Evolutionary conservation across 768 basidiomycete genomes (phyloP), one percentile per base, ranked within the genome.

Genomic region (Amanita rubescens): DNA sequence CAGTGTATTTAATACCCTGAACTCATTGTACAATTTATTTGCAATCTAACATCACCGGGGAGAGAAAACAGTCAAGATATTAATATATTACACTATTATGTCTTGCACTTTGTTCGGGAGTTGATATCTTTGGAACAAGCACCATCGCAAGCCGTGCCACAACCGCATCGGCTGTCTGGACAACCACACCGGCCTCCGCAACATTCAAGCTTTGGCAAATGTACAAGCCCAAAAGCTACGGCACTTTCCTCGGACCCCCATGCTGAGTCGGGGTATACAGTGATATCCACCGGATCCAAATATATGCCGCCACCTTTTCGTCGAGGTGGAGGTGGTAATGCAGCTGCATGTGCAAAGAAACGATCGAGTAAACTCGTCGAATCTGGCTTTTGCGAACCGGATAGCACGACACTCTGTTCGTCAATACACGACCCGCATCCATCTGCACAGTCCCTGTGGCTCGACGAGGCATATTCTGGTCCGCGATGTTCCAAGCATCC

Each of bases 401-500:
- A 48, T 17, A 53, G 39, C 25, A 55, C 32, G 52, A 22, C 77
- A 25, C 66, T 58, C 22, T 60, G 64, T 55, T 73, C 68, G 63
- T 89, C 87, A 25, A 88, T 67, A 59, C 87, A 90, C 20, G 77
- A 75, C 5, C 74, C 71, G 61, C 87, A 89, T 17, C 77, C 77
- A 32, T 77, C 73, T n/a, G 67, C 70, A 60, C 77, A 79, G 57
- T 72, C 68, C 22, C 60, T 67, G 50, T 76, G 77, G 43, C 79
- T 74, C 15, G 71, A 60, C 42, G 72, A 72, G 17, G 69, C 75
- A 55, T 80, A 64, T 15, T 73, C 72, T 15, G 66, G 53, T 1
- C 81, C 79, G n/a, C 85, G 82, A 61, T 90, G 87, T 59, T 85
- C 75, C 9, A 78, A 64, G 62, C 87, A 90, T 32, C 86, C 86